A percentile compares a stretch with the other conserved stretches of the same genome.
phyloP scores from a whole-genome alignment of 768 basidiomycete genomes.

The Pholiota microspora region DNA sequence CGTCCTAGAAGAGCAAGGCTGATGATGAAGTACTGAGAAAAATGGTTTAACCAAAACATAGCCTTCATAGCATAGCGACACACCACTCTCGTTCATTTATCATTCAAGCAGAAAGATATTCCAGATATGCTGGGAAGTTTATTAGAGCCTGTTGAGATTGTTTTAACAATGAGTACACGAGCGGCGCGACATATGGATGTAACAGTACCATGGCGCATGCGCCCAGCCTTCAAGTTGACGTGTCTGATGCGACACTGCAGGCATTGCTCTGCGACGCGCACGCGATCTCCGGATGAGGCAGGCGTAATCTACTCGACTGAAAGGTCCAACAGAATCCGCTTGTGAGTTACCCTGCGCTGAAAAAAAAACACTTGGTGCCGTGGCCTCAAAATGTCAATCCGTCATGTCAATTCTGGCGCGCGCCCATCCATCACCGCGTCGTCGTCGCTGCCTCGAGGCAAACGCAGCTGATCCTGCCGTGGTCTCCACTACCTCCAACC shows the following conservation, averaged over 20 bases:
- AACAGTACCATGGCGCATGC: no score
- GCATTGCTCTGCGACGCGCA: background rate
- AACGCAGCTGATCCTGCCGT: background rate
- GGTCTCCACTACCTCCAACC: background rate
- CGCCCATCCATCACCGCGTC: background rate
- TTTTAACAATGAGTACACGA: no score
- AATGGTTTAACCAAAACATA: background rate
- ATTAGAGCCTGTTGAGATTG: no score
- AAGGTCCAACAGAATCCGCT: background rate
- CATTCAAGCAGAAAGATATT: no score
- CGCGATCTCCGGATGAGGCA: background rate
- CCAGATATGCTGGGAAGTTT: no score
- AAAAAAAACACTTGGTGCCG: no score
- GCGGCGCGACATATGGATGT: no score
- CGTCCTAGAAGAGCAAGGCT: background rate
- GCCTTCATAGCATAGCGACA: background rate
- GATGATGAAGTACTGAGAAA: background rate
- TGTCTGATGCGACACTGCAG: background rate
- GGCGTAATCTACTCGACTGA: background rate
- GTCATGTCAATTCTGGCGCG: background rate
- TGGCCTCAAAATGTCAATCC: background rate
- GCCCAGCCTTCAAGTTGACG: background rate
- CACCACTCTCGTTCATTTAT: no score
- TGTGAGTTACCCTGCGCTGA: no score
- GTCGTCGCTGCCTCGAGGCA: slow-evolving; percentile 2